These are phyloP conservation scores for Saprolegnia parasitica DNA, from an alignment of 352 stramenopile species.

Conservation along the genomic window DNA sequence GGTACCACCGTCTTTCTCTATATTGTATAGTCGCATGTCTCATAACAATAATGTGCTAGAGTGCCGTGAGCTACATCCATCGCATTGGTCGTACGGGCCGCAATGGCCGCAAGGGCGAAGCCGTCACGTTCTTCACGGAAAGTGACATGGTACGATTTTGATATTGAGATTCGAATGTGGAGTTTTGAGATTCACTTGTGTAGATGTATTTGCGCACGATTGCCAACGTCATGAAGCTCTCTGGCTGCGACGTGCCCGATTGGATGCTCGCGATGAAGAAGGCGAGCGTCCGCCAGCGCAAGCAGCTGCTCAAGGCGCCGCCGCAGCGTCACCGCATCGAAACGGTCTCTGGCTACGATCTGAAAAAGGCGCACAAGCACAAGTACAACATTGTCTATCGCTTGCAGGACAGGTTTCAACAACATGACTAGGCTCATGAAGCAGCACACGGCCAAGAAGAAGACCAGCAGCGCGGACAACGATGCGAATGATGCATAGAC, in stretches of 20 bases:
- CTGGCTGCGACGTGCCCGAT: slow-evolving; percentile 94
- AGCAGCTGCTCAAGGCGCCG: slow-evolving; percentile 77
- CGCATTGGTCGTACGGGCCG: slow-evolving; percentile 95
- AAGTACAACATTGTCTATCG: slow-evolving; percentile 1
- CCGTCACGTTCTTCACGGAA: slow-evolving; percentile 98
- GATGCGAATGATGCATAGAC: neutral
- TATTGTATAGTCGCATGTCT: too few relatives aligned
- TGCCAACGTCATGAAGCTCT: slow-evolving; percentile 98
- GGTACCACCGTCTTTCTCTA: too few relatives aligned
- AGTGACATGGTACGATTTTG: slow-evolving; percentile 72
- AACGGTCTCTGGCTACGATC: slow-evolving; percentile 80
- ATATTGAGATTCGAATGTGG: neutral
- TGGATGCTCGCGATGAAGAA: slow-evolving; percentile 98
- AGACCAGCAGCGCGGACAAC: neutral
- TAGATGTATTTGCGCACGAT: slow-evolving; percentile 89
- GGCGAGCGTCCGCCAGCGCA: slow-evolving; percentile 63
- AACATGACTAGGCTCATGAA: slow-evolving; percentile 23
- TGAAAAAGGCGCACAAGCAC: slow-evolving; percentile 72
- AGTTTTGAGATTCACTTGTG: slow-evolving; percentile 1
- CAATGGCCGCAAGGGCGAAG: slow-evolving; percentile 87
- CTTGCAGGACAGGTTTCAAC: neutral
- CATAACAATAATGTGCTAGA: slow-evolving; percentile 34
- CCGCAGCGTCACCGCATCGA: slow-evolving; percentile 69
- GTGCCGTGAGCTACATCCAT: slow-evolving; percentile 95
- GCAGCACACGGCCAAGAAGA: slow-evolving; percentile 9